These are phyloP conservation scores for Pseudogymnoascus pannorum DNA, from an alignment of 2,329 filamentous ascomycete species.

Conservation along the genomic window DNA sequence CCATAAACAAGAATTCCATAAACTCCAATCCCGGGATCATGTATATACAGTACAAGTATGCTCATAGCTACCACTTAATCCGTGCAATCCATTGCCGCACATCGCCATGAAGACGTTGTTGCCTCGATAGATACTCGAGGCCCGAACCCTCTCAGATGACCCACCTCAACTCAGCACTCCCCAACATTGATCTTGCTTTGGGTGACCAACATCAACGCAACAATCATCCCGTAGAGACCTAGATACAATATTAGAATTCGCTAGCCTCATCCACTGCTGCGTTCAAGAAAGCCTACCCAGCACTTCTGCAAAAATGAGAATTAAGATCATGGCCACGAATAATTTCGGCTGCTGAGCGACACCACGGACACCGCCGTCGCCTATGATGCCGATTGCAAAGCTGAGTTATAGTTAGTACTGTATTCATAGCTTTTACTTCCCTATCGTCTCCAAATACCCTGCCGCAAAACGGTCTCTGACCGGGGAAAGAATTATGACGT, in stretches of 20 bases:
- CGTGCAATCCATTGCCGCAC: background rate
- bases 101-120: background rate
- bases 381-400: constrained; percentile 78
- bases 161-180: constrained; percentile 7
- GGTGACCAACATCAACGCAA: constrained; percentile 97
- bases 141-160: background rate
- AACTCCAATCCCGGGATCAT: background rate
- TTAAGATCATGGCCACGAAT: constrained; percentile 71
- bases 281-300: constrained; percentile 47
- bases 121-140: background rate
- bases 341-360: constrained; percentile 60
- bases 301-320: constrained; percentile 76
- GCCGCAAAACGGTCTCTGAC: background rate
- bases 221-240: constrained; percentile 97
- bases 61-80: background rate
- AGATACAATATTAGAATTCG: background rate
- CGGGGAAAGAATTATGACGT: background rate
- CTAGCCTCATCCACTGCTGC: background rate
- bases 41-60: background rate
- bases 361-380: constrained; percentile 79
- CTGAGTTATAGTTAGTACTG: constrained; percentile 23
- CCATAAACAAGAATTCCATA: background rate
- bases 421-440: background rate
- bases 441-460: background rate
- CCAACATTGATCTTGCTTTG: constrained; percentile 58